phyloP scores from a whole-genome alignment of 176 grass and related monocot species.

The Zoysia japonica region DNA sequence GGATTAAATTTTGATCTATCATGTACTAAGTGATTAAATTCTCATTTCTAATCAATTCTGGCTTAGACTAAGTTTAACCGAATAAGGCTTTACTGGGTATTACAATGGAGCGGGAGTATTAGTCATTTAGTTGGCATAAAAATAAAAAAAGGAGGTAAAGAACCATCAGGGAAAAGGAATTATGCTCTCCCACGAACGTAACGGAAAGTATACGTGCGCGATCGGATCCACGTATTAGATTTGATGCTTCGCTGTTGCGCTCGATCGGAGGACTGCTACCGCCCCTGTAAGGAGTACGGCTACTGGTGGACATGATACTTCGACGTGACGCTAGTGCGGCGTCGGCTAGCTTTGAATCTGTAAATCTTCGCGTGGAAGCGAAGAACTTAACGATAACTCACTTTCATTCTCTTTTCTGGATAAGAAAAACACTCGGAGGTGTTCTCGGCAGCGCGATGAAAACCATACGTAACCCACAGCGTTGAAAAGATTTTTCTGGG shows the following conservation, averaged over 20 bases:
- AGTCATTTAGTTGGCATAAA: too few relatives aligned
- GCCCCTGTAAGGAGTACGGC: neutral
- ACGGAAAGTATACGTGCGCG: neutral
- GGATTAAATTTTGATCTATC: too few relatives aligned
- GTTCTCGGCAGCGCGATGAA: neutral
- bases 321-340: neutral
- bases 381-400: conserved; percentile 9
- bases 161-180: neutral
- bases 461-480: too few relatives aligned
- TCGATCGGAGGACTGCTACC: neutral
- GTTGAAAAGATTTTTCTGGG: neutral
- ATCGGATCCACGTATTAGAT: conserved; percentile 5
- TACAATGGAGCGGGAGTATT: too few relatives aligned
- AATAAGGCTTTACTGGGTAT: too few relatives aligned
- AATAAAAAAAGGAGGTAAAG: neutral
- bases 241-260: conserved; percentile 23
- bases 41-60: too few relatives aligned
- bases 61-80: too few relatives aligned
- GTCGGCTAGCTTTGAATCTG: neutral
- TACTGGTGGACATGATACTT: neutral
- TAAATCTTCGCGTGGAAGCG: conserved; percentile 35
- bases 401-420: neutral
- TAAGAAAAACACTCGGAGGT: neutral
- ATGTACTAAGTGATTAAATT: too few relatives aligned
- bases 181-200: neutral